Percentiles rank a stretch among this genome's conserved stretches.
Evolutionary conservation across 176 grass and related monocot species (phyloP).

Genomic region (Aegilops tauschii): DNA sequence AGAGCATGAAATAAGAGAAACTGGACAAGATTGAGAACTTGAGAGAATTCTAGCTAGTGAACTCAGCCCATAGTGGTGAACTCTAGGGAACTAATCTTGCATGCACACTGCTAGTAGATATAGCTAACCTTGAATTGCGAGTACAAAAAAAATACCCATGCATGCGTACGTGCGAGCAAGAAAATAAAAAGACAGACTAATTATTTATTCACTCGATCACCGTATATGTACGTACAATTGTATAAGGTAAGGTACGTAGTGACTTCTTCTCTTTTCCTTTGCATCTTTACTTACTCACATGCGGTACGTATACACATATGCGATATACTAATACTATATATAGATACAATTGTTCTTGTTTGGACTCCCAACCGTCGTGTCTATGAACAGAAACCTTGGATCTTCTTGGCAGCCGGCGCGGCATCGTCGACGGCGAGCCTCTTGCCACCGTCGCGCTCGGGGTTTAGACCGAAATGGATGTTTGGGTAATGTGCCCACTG

Average conservation of each 20-base stretch:
- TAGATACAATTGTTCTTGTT: background rate
- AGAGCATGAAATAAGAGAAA: too few species aligned
- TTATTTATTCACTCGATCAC: too few species aligned
- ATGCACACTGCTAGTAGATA: background rate
- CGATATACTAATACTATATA: background rate
- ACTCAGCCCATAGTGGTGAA: background rate
- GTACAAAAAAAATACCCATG: too few species aligned
- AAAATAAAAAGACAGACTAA: background rate
- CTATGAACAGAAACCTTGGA: constrained; percentile 73
- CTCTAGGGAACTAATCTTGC: background rate
- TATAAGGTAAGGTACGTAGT: background rate
- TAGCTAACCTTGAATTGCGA: background rate
- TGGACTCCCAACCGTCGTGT: background rate
- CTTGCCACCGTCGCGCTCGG: constrained; percentile 43
- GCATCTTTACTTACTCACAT: background rate
- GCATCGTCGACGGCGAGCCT: constrained; percentile 41
- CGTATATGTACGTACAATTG: too few species aligned
- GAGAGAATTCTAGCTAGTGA: background rate
- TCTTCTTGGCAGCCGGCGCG: constrained; percentile 40
- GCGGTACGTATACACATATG: background rate
- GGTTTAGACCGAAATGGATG: constrained; percentile 71
- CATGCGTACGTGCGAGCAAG: background rate
- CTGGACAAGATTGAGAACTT: background rate
- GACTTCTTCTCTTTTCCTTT: background rate
- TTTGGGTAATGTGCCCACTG: constrained; percentile 98